Base-by-base conservation (phyloP, 306 rosid species). In the Acmispon strigosus region DNA sequence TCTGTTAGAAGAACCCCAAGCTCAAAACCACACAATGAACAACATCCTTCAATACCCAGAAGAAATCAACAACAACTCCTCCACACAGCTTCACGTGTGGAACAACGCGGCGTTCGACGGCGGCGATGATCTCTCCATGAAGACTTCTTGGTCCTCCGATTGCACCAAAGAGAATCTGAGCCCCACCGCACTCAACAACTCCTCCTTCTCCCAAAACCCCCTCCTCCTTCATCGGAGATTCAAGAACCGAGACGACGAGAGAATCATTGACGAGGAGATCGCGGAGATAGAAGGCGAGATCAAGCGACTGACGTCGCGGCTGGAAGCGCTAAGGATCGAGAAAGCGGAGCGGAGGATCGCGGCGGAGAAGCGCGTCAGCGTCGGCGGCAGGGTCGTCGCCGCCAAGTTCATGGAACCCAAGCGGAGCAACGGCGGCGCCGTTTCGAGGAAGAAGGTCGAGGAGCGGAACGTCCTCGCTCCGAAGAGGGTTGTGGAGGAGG, bases 321-420 rank as follows among this genome's bases (percentile, higher is more conserved):
- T 78, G 0, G 75, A 78, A 55, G 53, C 66, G 11, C 83, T 78
- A 0, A 78, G 71, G 0, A 20, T 78, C 4, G 75, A 78, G 42
- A 78, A 64, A 34, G 62, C 56, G 1, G 57, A 62, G 8, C 61
- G 54, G 8, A 62, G 45, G 61, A 51, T 60, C 20, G 53, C 62
- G 7, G 29, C 59, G 11, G 78, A 60, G 5, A 70, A 18, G 69
- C 76, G 69, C 24, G 62, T 55, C 8, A 17, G 63, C 39, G 61
- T 55, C 7, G 17, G 62, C 9, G 74, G 74, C 0, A 22, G 70
- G 1, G 32, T 52, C 1, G 52, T 78, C 0, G 59, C 75, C 0
- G 70, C 83, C 0, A 78, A 78, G 39, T 78, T 78, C 66, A 66
- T 78, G 83, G 83, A 78, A 63, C 81, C 85, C 6, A 87, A 84